Evolutionary conservation across 108 stramenopile species (phyloP), one percentile per base, ranked within the genome.

Genomic region (Cafeteria roenbergensis): DNA sequence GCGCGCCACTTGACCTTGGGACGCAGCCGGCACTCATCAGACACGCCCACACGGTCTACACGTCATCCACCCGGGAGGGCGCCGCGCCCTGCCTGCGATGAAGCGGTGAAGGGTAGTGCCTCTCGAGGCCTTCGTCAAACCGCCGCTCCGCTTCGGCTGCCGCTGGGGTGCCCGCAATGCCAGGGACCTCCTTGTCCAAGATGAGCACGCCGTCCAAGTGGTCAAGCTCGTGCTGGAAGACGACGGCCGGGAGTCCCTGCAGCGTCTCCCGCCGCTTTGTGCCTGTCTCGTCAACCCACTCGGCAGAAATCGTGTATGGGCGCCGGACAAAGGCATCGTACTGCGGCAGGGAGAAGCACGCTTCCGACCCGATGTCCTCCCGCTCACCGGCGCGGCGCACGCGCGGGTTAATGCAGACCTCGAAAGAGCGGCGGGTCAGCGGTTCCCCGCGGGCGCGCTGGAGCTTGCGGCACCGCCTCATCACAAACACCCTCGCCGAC

Each of bases 181-280:
- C n/a, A n/a, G 52, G 24, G 21, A 61, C 21, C 24, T 61, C 59
- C 24, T 27, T 20, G 37, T 61, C 59, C 37, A n/a, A 3, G 24
- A 32, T 32, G 20, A 61, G 37, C 36, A 61, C 22, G 22, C 59
- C 59, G 37, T 61, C 59, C 20, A 61, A 27, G 59, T 61, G 59
- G 59, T 61, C 59, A 2, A 61, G n/a, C n/a, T 61, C 59, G n/a
- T 61, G 59, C 59, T 61, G 59, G 59, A 61, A 61, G 24, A 61
- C n/a, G 37, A 27, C 59, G 34, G 29, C 59, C 17, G 59, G n/a
- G 22, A 61, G 59, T 8, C 59, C 59, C 22, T 32, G 24, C 36
- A 61, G 20, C 34, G 9, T 12, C 21, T 21, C 36, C 22, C 37
- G n/a, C 59, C 9, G 20, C 21, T 9, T 3, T 28, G 9, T n/a